phyloP scores from a whole-genome alignment of 1,284 basidiomycete species.

The Albatrellus sp. region DNA sequence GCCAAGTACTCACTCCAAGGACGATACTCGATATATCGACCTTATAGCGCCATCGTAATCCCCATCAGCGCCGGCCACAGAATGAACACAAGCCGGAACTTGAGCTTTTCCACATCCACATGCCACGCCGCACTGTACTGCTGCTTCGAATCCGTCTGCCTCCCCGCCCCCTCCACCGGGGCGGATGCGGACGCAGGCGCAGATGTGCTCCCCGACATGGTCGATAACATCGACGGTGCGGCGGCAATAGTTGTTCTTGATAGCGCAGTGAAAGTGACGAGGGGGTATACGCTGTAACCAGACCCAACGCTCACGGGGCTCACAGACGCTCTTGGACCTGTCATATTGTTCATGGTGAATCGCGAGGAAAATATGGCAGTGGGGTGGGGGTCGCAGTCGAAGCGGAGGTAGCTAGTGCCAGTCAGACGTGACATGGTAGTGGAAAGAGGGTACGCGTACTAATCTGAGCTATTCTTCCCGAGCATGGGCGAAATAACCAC shows the following conservation, averaged over 20 bases:
- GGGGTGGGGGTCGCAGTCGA: constrained; percentile 16
- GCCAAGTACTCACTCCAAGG: too few relatives aligned
- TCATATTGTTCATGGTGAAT: constrained; percentile 26
- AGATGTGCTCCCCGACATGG: neutral
- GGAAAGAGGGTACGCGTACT: constrained; percentile 14
- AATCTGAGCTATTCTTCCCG: constrained; percentile 19
- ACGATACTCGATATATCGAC: neutral
- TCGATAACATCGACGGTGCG: neutral
- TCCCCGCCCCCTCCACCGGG: constrained; percentile 6
- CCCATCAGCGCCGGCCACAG: constrained; percentile 47
- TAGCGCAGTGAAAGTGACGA: neutral
- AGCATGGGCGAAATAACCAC: constrained; percentile 19
- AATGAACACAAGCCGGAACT: constrained; percentile 40
- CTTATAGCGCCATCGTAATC: constrained; percentile 32
- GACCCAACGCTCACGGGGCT: constrained; percentile 10
- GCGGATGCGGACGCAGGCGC: neutral
- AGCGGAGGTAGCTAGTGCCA: constrained; percentile 18
- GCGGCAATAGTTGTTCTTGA: neutral
- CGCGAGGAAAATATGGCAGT: constrained; percentile 21
- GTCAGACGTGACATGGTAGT: neutral
- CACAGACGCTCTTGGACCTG: constrained; percentile 19
- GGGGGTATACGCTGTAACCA: neutral
- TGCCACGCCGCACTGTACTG: constrained; percentile 14
- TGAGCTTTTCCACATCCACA: constrained; percentile 30
- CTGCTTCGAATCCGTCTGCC: constrained; percentile 8